These are phyloP conservation scores for Sphenostylis stenocarpa DNA, from an alignment of 306 rosid genomes.

Conservation along the genomic window DNA sequence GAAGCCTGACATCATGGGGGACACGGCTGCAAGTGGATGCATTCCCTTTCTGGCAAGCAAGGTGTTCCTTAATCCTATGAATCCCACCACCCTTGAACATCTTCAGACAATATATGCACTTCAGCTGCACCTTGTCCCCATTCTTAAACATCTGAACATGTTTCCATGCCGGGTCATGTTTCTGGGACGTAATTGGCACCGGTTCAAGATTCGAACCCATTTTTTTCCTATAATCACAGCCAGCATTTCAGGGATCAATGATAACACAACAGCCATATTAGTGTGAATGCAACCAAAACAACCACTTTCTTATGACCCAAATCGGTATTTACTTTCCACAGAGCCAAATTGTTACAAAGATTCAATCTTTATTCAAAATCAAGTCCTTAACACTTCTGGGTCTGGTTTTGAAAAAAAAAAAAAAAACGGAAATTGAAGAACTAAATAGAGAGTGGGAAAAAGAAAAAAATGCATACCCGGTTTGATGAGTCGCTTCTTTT, in stretches of 20 bases:
- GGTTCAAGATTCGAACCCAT: conserved; percentile 70
- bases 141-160: conserved; percentile 86
- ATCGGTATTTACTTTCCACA: neutral
- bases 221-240: conserved; percentile 16
- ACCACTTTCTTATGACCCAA: conserved; percentile 24
- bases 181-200: conserved; percentile 74
- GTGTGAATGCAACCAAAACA: conserved; percentile 11
- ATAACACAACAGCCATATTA: neutral
- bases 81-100: conserved; percentile 97
- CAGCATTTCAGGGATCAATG: conserved; percentile 13
- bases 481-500: conserved; percentile 3
- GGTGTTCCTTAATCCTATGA: conserved; percentile 97
- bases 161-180: conserved; percentile 95
- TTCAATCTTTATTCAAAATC: conserved; percentile 2
- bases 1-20: conserved; percentile 68
- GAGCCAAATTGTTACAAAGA: conserved; percentile 12
- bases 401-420: neutral
- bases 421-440: neutral
- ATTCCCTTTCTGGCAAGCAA: conserved; percentile 90
- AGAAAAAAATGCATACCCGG: conserved; percentile 53
- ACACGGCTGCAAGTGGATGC: conserved; percentile 79
- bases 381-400: neutral
- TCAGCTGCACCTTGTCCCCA: conserved; percentile 83
- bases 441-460: neutral
- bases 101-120: conserved; percentile 79